Percentiles rank a stretch among this genome's conserved stretches.
Conservation (phyloP, 179 eudicot species). For the Silene coronaria region DNA sequence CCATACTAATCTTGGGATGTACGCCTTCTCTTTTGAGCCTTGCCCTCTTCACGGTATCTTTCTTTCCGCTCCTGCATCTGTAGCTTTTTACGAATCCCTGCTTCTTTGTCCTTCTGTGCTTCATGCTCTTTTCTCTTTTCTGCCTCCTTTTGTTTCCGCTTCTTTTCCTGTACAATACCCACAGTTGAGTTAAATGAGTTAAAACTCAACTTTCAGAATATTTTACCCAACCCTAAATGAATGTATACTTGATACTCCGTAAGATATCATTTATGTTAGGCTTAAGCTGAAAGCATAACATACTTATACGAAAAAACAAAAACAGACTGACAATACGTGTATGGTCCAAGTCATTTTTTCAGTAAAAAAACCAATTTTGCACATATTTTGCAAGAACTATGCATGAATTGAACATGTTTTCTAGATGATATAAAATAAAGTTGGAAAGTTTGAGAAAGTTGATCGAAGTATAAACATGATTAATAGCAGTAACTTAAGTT, state of each 20-base stretch:
- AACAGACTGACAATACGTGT: too few relatives aligned
- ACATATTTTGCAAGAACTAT: too few relatives aligned
- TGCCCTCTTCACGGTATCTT: constrained; percentile 68
- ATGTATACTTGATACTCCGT: not conserved
- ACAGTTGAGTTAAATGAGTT: not conserved
- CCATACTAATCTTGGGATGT: constrained; percentile 23
- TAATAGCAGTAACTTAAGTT: not conserved
- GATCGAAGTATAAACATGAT: not conserved
- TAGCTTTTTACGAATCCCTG: constrained; percentile 51
- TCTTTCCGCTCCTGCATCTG: constrained; percentile 70
- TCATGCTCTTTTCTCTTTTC: constrained; percentile 51
- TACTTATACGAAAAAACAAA: too few relatives aligned
- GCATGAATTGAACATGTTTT: too few relatives aligned
- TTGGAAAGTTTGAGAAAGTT: too few relatives aligned
- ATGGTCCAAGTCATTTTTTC: too few relatives aligned
- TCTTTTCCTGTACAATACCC: constrained; percentile 47
- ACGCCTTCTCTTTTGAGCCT: constrained; percentile 59
- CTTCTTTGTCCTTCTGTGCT: constrained; percentile 58
- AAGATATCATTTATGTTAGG: too few relatives aligned
- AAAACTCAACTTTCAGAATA: too few relatives aligned
- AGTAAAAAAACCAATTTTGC: not conserved
- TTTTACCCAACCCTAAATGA: not conserved
- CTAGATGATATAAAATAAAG: too few relatives aligned
- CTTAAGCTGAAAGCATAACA: too few relatives aligned
- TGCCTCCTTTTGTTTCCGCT: constrained; percentile 48